Evolutionary conservation across 1,139 yeast genomes (phyloP).

Genomic region (Debaryomyces subglobosus): DNA sequence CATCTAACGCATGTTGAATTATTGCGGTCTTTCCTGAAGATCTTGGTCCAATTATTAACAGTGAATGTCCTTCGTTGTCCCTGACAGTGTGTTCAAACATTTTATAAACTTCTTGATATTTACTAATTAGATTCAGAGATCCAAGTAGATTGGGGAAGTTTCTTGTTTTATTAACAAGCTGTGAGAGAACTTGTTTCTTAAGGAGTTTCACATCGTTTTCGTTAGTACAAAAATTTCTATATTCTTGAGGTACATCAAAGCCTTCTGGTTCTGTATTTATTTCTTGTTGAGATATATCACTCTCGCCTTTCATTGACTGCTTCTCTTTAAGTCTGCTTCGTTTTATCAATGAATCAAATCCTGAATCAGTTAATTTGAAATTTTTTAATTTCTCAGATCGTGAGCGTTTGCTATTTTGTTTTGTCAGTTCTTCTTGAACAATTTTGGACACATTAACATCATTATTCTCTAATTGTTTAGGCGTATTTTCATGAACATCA

Average conservation of each 20-base stretch:
- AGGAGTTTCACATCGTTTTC: slow-evolving; percentile 19
- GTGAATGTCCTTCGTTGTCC: slow-evolving; percentile 80
- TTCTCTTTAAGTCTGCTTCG: background rate
- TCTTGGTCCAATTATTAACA: slow-evolving; percentile 78
- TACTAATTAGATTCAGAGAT: slow-evolving; percentile 28
- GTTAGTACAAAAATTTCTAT: slow-evolving; percentile 4
- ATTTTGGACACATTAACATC: background rate
- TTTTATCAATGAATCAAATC: slow-evolving; percentile 12
- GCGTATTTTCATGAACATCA: background rate
- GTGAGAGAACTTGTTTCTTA: slow-evolving; percentile 22
- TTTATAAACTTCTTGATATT: slow-evolving; percentile 52
- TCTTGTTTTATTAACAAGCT: slow-evolving; percentile 22
- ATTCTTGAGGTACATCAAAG: background rate
- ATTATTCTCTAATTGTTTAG: background rate
- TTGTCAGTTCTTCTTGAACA: background rate
- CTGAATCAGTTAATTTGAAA: slow-evolving; percentile 13
- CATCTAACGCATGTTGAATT: slow-evolving; percentile 57
- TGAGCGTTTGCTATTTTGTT: background rate
- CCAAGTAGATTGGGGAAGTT: slow-evolving; percentile 22
- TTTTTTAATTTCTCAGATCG: slow-evolving; percentile 7
- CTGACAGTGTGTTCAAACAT: slow-evolving; percentile 67
- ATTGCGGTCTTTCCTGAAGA: slow-evolving; percentile 75
- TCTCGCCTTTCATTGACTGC: background rate
- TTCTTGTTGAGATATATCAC: background rate
- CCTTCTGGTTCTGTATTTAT: background rate